phyloP scores from a whole-genome alignment of 2,329 filamentous ascomycete species.

The Pestalotiopsis sp. region DNA sequence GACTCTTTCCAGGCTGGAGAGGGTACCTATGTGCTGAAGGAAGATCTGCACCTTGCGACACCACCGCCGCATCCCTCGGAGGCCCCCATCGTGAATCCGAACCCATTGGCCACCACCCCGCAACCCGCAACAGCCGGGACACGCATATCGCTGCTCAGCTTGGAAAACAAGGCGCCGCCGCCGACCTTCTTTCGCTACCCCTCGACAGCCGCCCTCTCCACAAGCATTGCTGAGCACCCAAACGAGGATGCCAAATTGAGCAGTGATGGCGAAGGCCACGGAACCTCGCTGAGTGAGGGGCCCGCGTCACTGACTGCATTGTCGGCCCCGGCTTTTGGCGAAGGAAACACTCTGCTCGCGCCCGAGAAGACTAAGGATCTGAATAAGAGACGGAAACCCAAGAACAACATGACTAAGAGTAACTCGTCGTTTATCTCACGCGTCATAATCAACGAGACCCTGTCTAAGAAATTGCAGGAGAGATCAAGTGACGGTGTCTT shows the following conservation, averaged over 20 bases:
- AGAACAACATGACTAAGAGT: constrained; percentile 98
- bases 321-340: constrained; percentile 74
- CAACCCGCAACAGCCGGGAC: constrained; percentile 84
- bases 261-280: constrained; percentile 56
- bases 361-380: constrained; percentile 68
- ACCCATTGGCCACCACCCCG: constrained; percentile 84
- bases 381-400: constrained; percentile 86
- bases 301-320: constrained; percentile 40
- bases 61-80: constrained; percentile 96
- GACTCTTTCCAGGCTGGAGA: constrained; percentile 92
- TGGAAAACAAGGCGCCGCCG: constrained; percentile 62
- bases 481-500: constrained; percentile 78
- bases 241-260: constrained; percentile 63
- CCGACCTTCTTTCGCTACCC: constrained; percentile 57
- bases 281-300: constrained; percentile 54
- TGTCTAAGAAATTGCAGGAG: constrained; percentile 79
- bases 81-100: constrained; percentile 81
- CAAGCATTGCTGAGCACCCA: constrained; percentile 63
- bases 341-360: constrained; percentile 76
- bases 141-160: constrained; percentile 75
- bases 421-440: constrained; percentile 98
- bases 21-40: constrained; percentile 87
- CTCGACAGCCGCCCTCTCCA: constrained; percentile 51
- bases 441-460: constrained; percentile 84
- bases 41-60: constrained; percentile 89